Evolutionary conservation across 2,329 filamentous ascomycete species (phyloP).

Genomic region (Xylariaceae sp.): DNA sequence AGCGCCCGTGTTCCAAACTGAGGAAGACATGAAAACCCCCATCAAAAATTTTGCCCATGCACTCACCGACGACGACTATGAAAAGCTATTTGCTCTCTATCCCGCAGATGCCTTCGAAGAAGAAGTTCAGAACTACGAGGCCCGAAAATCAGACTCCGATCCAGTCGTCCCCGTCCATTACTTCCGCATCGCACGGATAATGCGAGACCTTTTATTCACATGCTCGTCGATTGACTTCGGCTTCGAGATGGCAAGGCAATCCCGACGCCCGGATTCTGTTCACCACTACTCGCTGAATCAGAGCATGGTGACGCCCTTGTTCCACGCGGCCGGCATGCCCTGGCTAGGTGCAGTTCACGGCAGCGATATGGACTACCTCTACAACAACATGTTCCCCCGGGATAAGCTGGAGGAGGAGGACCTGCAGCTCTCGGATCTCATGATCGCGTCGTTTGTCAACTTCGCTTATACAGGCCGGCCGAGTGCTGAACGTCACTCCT

Average conservation of each 20-base stretch:
- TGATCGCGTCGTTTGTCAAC: slow-evolving; percentile 23
- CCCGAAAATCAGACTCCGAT: slow-evolving; percentile 19
- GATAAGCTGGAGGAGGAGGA: slow-evolving; percentile 19
- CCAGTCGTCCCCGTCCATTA: slow-evolving; percentile 12
- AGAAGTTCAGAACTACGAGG: slow-evolving; percentile 22
- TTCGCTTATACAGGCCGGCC: slow-evolving; percentile 28
- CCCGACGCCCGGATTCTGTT: slow-evolving; percentile 18
- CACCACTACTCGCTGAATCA: slow-evolving; percentile 31
- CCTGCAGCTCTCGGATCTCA: slow-evolving; percentile 13
- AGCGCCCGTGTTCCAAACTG: slow-evolving; percentile 19
- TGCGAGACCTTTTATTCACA: slow-evolving; percentile 24
- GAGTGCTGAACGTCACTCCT: not conserved
- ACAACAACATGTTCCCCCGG: slow-evolving; percentile 24
- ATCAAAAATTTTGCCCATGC: slow-evolving; percentile 23
- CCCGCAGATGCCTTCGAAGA: slow-evolving; percentile 25
- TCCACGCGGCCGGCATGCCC: slow-evolving; percentile 25
- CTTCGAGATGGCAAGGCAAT: slow-evolving; percentile 21
- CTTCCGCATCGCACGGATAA: slow-evolving; percentile 21
- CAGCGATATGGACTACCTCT: slow-evolving; percentile 30
- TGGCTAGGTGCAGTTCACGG: slow-evolving; percentile 26
- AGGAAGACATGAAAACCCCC: slow-evolving; percentile 26
- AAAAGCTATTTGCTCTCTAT: slow-evolving; percentile 28
- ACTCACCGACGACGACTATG: slow-evolving; percentile 27
- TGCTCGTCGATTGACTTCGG: slow-evolving; percentile 24
- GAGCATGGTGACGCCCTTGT: slow-evolving; percentile 28